Percentiles rank a stretch among this genome's conserved stretches.
phyloP scores from a whole-genome alignment of 2,329 filamentous ascomycete genomes.

The Colletotrichum chrysophilum region DNA sequence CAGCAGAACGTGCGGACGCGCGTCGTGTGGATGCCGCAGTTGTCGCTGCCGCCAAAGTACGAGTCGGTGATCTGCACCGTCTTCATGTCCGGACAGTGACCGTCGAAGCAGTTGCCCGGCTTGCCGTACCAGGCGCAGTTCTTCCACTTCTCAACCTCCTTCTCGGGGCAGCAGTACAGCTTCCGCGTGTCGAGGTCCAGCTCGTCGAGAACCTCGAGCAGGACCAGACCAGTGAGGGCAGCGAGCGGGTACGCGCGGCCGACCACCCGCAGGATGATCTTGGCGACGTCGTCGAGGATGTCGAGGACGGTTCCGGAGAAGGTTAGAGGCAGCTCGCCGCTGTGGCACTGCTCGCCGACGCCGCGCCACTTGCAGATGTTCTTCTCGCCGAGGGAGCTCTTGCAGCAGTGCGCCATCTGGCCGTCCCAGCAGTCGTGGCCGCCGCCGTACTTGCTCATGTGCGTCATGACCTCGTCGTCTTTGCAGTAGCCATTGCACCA shows the following conservation, averaged over 20 bases:
- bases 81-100: constrained; percentile 31
- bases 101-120: constrained; percentile 35
- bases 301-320: constrained; percentile 27
- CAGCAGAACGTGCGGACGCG: constrained; percentile 13
- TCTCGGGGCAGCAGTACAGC: constrained; percentile 6
- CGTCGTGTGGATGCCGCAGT: constrained; percentile 12
- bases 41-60: constrained; percentile 30
- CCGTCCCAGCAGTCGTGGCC: constrained; percentile 32
- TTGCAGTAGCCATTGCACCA: constrained; percentile 38
- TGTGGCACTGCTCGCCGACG: constrained; percentile 24
- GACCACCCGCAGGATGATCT: neutral
- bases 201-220: constrained; percentile 23
- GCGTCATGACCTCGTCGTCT: constrained; percentile 34
- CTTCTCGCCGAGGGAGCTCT: constrained; percentile 24
- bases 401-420: constrained; percentile 34
- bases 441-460: constrained; percentile 31
- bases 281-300: neutral
- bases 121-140: constrained; percentile 42
- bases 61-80: constrained; percentile 31
- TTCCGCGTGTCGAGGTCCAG: constrained; percentile 4
- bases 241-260: neutral
- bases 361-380: constrained; percentile 29
- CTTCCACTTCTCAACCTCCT: constrained; percentile 30
- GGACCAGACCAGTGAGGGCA: neutral
- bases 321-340: constrained; percentile 25